Evolutionary conservation across 2,329 filamentous ascomycete genomes (phyloP).

Genomic region (Colletotrichum agaves): DNA sequence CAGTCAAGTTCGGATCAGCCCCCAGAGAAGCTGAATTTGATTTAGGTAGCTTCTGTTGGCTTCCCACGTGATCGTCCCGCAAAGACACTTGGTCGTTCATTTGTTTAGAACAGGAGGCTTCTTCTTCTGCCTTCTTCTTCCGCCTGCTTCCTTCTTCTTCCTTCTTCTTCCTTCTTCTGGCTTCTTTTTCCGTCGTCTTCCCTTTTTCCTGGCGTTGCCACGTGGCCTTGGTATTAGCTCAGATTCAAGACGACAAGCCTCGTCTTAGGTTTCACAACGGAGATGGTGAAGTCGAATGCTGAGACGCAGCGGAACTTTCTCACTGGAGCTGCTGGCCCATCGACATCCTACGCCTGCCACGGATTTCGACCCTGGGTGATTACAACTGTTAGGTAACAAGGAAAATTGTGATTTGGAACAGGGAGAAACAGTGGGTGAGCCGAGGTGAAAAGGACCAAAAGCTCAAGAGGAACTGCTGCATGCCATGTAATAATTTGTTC

Average conservation of each 20-base stretch:
- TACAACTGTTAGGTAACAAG: background rate
- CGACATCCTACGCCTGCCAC: background rate
- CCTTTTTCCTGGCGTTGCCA: background rate
- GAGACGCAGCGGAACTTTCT: background rate
- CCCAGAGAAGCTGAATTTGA: background rate
- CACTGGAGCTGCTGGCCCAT: background rate
- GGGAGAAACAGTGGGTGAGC: background rate
- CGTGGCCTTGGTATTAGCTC: background rate
- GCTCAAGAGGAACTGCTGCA: background rate
- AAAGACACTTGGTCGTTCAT: background rate
- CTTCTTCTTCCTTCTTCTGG: background rate
- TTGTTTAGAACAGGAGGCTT: background rate
- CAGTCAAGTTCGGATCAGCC: background rate
- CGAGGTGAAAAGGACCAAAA: background rate
- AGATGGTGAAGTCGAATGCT: background rate
- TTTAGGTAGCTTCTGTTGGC: background rate
- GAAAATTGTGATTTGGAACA: background rate
- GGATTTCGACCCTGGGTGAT: background rate
- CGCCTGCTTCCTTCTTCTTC: background rate
- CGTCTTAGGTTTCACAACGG: background rate
- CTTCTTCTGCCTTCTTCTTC: too few relatives aligned
- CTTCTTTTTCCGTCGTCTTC: too few relatives aligned
- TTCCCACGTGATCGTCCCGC: background rate
- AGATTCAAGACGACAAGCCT: background rate
- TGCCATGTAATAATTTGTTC: conserved; percentile 1